Percentiles rank a stretch among this genome's conserved stretches.
Conservation (phyloP, 495 filamentous ascomycete genomes). For the Aspergillus sclerotioniger region DNA sequence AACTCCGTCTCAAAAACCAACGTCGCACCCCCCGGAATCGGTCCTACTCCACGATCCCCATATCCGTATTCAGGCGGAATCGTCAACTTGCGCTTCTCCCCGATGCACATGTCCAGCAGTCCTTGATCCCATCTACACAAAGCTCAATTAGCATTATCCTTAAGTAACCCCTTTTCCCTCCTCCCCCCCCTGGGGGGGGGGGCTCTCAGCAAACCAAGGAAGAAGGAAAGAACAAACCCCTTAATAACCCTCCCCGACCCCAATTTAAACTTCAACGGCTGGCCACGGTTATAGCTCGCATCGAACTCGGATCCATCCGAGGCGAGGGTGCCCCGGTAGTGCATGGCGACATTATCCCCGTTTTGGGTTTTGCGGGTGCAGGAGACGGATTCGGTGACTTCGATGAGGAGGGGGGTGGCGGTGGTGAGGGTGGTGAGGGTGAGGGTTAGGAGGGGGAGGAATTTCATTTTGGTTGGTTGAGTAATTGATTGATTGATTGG, state of each 20-base stretch:
- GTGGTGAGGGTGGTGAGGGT: constrained; percentile 54
- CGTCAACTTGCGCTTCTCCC: constrained; percentile 88
- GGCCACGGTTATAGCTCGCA: constrained; percentile 65
- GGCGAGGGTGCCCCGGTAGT: constrained; percentile 80
- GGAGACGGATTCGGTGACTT: constrained; percentile 67
- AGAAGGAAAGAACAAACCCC: constrained; percentile 50
- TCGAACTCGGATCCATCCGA: constrained; percentile 54
- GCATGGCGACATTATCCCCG: constrained; percentile 78
- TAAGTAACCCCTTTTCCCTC: background rate
- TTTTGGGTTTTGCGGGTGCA: constrained; percentile 71
- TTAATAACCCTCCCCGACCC: constrained; percentile 83
- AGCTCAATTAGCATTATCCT: constrained; percentile 9
- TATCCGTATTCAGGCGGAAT: constrained; percentile 88
- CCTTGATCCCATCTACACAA: constrained; percentile 79
- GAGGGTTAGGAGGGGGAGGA: constrained; percentile 48
- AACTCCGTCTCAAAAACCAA: constrained; percentile 93
- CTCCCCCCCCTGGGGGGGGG: too few relatives aligned
- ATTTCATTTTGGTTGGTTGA: constrained; percentile 29
- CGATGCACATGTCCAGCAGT: constrained; percentile 91
- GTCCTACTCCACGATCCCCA: constrained; percentile 69
- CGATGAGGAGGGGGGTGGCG: constrained; percentile 65
- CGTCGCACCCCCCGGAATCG: constrained; percentile 76
- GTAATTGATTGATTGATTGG: too few relatives aligned
- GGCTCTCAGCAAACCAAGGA: background rate
- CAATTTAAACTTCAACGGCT: constrained; percentile 74